Conservation (phyloP, 768 basidiomycete species). For the Lentinus brumalis region DNA sequence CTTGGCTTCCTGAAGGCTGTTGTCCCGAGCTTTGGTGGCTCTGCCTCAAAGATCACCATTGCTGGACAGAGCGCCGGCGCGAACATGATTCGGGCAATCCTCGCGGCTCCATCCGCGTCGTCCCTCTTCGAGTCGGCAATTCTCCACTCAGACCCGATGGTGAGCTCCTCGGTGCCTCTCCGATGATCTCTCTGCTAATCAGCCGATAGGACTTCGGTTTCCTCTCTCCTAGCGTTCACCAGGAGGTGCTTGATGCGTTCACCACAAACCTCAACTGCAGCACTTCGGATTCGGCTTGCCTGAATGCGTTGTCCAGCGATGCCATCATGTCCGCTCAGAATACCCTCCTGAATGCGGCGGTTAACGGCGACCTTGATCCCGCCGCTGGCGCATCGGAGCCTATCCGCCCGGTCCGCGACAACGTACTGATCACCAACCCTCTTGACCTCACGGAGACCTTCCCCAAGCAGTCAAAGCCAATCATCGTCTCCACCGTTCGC, state of each 20-base stretch:
- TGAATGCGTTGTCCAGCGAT: slow-evolving; percentile 48
- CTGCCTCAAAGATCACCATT: slow-evolving; percentile 62
- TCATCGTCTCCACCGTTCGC: slow-evolving; percentile 70
- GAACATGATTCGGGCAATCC: slow-evolving; percentile 72
- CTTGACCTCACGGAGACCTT: slow-evolving; percentile 63
- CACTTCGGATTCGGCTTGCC: slow-evolving; percentile 50
- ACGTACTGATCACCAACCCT: slow-evolving; percentile 65
- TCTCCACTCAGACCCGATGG: slow-evolving; percentile 88
- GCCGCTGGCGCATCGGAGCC: slow-evolving; percentile 57
- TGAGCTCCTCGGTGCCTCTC: slow-evolving; percentile 31
- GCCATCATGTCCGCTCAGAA: slow-evolving; percentile 57
- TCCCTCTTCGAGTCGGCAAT: slow-evolving; percentile 77
- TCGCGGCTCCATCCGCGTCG: slow-evolving; percentile 70
- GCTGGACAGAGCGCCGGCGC: slow-evolving; percentile 87
- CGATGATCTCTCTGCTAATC: neutral
- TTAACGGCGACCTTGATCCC: slow-evolving; percentile 42
- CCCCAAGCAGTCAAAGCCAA: slow-evolving; percentile 60
- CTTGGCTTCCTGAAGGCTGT: slow-evolving; percentile 62
- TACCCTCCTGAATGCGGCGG: slow-evolving; percentile 45
- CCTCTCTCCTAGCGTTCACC: slow-evolving; percentile 54
- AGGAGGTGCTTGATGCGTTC: slow-evolving; percentile 54
- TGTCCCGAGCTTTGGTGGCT: slow-evolving; percentile 68
- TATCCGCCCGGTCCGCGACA: slow-evolving; percentile 69
- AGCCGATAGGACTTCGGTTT: slow-evolving; percentile 68
- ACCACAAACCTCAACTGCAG: slow-evolving; percentile 50